Percentiles rank a stretch among this genome's conserved stretches.
phyloP scores from a whole-genome alignment of 352 stramenopile genomes.

The Globisporangium takayamanum region DNA sequence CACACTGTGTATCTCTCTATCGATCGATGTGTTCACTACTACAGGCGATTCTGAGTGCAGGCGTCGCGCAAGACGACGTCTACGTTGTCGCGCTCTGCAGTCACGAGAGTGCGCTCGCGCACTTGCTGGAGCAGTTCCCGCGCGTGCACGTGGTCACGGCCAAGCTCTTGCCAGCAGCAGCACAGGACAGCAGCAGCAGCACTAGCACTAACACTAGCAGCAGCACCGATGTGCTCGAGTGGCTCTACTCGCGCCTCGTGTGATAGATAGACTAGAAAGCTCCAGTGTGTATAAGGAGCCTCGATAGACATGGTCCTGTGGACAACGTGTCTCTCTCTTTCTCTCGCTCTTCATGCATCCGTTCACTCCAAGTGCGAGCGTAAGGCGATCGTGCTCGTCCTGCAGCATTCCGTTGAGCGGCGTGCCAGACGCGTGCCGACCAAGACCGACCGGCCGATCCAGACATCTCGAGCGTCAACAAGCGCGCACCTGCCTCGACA shows the following conservation, averaged over 20 bases:
- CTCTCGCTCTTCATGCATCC: too few relatives aligned
- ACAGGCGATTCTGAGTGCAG: neutral
- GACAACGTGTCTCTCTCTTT: too few relatives aligned
- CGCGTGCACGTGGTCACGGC: constrained; percentile 3
- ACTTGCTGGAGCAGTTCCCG: neutral
- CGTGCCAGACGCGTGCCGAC: too few relatives aligned
- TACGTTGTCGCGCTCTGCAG: constrained; percentile 5
- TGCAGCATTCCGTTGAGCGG: too few relatives aligned
- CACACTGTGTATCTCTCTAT: neutral
- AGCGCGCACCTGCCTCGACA: too few relatives aligned
- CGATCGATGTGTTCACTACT: neutral
- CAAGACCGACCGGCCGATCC: too few relatives aligned
- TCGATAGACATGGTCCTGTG: too few relatives aligned
- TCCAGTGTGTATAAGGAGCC: too few relatives aligned
- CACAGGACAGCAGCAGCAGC: neutral
- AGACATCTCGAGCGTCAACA: too few relatives aligned
- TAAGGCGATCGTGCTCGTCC: too few relatives aligned
- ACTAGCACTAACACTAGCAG: too few relatives aligned
- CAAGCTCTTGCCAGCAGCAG: neutral
- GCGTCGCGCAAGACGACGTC: neutral
- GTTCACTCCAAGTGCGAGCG: too few relatives aligned
- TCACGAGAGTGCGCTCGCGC: constrained; percentile 4
- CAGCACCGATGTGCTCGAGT: neutral
- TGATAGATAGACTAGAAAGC: neutral
- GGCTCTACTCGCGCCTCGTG: neutral